These are phyloP conservation scores for Nasturtium officinale DNA, from an alignment of 345 rosid species.

Conservation along the genomic window DNA sequence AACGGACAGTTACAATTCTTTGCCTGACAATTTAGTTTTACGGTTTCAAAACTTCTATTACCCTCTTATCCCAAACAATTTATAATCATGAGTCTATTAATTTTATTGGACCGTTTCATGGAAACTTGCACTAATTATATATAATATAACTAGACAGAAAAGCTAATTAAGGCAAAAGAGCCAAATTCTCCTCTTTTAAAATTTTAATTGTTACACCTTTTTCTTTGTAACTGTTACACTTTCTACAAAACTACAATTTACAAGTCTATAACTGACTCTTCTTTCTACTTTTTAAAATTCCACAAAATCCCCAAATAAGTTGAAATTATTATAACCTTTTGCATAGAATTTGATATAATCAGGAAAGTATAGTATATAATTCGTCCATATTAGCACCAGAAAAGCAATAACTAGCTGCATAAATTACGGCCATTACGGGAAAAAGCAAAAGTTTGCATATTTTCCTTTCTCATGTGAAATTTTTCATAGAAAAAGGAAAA, in stretches of 20 bases:
- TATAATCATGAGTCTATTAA: constrained; percentile 14
- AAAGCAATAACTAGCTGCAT: constrained; percentile 48
- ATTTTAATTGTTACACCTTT: constrained; percentile 34
- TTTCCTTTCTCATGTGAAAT: constrained; percentile 16
- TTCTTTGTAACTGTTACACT: constrained; percentile 39
- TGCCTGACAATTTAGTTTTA: background rate
- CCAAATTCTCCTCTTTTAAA: background rate
- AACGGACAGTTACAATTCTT: background rate
- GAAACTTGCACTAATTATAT: constrained; percentile 1
- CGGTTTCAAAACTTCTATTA: background rate
- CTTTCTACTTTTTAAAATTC: constrained; percentile 1
- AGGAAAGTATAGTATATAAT: constrained; percentile 1
- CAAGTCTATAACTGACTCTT: background rate
- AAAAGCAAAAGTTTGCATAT: constrained; percentile 34
- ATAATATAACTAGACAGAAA: constrained; percentile 1
- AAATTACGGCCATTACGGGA: constrained; percentile 37
- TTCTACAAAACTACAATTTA: constrained; percentile 1
- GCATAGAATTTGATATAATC: background rate
- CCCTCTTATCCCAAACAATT: constrained; percentile 1
- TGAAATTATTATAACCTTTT: constrained; percentile 21
- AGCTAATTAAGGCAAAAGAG: constrained; percentile 12
- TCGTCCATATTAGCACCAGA: constrained; percentile 24
- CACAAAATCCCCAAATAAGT: constrained; percentile 13
- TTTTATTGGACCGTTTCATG: constrained; percentile 30
- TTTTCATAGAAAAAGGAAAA: background rate